Percentiles rank a stretch among this genome's conserved stretches.
Evolutionary conservation across 306 rosid genomes (phyloP).

Genomic region (Cucurbita maxima): DNA sequence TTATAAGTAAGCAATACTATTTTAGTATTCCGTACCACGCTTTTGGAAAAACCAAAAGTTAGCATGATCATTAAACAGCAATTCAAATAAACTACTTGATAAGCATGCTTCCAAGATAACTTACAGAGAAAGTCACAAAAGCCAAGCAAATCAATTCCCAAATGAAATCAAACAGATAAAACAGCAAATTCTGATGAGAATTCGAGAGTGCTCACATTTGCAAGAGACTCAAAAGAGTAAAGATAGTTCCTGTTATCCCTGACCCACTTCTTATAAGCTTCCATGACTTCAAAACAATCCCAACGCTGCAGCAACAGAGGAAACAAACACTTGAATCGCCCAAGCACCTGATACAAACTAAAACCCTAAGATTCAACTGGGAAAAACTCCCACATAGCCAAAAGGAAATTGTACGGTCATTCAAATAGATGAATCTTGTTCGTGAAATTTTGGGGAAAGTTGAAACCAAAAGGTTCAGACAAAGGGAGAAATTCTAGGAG

Average conservation of each 20-base stretch:
- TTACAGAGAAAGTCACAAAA: not conserved
- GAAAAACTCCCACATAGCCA: not conserved
- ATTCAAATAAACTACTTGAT: not conserved
- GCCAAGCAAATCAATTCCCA: not conserved
- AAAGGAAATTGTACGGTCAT: not conserved
- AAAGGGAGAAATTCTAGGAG: not conserved
- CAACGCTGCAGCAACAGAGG: not conserved
- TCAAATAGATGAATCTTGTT: conserved; percentile 7
- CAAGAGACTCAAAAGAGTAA: conserved; percentile 71
- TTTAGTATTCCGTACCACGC: no score
- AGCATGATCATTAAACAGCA: not conserved
- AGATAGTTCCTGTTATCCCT: conserved; percentile 77
- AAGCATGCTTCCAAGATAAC: not conserved
- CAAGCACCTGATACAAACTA: conserved; percentile 5
- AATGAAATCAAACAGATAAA: conserved; percentile 2
- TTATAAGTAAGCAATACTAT: no score
- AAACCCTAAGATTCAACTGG: conserved; percentile 10
- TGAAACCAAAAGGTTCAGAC: not conserved
- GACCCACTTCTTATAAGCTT: conserved; percentile 74
- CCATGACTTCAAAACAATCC: conserved; percentile 41
- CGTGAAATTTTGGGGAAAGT: conserved; percentile 14
- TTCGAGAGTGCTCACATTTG: conserved; percentile 51
- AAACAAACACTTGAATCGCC: not conserved
- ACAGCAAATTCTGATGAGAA: not conserved
- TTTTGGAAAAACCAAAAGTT: no score